Percentiles rank a stretch among this genome's conserved stretches.
Evolutionary conservation across 495 filamentous ascomycete genomes (phyloP).

Genomic region (Daldinia decipiens): DNA sequence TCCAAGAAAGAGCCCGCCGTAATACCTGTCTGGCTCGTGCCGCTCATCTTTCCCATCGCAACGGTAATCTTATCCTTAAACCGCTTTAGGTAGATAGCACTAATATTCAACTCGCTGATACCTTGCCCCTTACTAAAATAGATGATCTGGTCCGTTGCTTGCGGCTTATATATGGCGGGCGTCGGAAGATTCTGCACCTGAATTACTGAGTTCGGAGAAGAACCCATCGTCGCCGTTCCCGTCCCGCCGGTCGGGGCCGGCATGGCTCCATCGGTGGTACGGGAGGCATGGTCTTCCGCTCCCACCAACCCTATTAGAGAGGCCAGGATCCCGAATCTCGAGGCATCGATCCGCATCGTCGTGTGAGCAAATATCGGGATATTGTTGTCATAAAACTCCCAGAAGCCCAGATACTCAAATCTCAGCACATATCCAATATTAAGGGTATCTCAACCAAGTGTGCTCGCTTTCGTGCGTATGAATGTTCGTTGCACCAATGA

Average conservation of each 20-base stretch:
- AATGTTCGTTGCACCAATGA: constrained; percentile 22
- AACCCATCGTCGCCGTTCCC: constrained; percentile 13
- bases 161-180: constrained; percentile 12
- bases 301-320: constrained; percentile 33
- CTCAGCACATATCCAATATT: constrained; percentile 32
- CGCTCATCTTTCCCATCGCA: constrained; percentile 7
- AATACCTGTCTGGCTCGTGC: background rate
- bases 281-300: constrained; percentile 12
- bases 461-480: background rate
- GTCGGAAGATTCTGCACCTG: constrained; percentile 4
- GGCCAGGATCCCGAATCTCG: constrained; percentile 41
- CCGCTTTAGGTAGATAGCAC: constrained; percentile 20
- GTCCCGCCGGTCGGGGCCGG: constrained; percentile 8
- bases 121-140: background rate
- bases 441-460: constrained; percentile 21
- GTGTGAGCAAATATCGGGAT: constrained; percentile 23
- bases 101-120: constrained; percentile 22
- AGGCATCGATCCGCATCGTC: constrained; percentile 47
- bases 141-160: background rate
- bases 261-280: background rate
- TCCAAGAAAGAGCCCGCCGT: background rate
- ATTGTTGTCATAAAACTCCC: constrained; percentile 35
- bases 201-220: constrained; percentile 22
- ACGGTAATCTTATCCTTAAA: constrained; percentile 15
- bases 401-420: constrained; percentile 36